Percentiles rank a stretch among this genome's conserved stretches.
phyloP scores from a whole-genome alignment of 2,329 filamentous ascomycete genomes.

The Penicillium palitans region DNA sequence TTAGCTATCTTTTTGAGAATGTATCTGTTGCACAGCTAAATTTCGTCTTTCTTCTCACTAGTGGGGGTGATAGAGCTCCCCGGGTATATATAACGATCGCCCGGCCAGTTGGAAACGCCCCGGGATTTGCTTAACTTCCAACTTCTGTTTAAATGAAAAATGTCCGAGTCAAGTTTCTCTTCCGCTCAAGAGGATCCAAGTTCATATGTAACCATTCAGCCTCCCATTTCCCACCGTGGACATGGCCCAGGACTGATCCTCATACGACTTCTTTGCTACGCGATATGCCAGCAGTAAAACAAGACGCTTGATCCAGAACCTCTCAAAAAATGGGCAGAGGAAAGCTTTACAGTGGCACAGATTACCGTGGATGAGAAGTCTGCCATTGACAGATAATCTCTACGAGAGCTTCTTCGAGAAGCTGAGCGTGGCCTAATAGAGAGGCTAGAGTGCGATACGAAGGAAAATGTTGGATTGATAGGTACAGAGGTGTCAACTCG shows the following conservation, averaged over 20 bases:
- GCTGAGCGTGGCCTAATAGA: conserved; percentile 19
- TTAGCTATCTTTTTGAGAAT: not conserved
- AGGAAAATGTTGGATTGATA: conserved; percentile 24
- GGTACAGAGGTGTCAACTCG: conserved; percentile 14
- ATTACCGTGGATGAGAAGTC: conserved; percentile 35
- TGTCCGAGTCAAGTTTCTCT: not conserved
- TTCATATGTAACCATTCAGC: conserved; percentile 25
- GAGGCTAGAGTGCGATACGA: conserved; percentile 28
- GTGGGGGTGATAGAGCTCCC: not conserved
- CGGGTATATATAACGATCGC: conserved; percentile 3
- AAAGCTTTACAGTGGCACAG: conserved; percentile 64
- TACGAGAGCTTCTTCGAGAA: conserved; percentile 11
- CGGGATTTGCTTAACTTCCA: not conserved
- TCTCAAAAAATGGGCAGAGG: conserved; percentile 69
- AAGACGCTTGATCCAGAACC: conserved; percentile 55
- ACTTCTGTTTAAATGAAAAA: not conserved
- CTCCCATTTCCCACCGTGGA: conserved; percentile 52
- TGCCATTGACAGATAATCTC: conserved; percentile 14
- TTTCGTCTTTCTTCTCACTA: not conserved
- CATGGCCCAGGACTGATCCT: conserved; percentile 52
- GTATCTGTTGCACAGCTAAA: not conserved
- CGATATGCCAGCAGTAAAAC: conserved; percentile 32
- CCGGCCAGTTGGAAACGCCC: not conserved
- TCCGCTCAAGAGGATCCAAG: conserved; percentile 9
- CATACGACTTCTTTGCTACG: conserved; percentile 39